A percentile compares a stretch with the other conserved stretches of the same genome.
phyloP scores from a whole-genome alignment of 371 early-diverging fungal genomes.

The Rhizopus sp. region DNA sequence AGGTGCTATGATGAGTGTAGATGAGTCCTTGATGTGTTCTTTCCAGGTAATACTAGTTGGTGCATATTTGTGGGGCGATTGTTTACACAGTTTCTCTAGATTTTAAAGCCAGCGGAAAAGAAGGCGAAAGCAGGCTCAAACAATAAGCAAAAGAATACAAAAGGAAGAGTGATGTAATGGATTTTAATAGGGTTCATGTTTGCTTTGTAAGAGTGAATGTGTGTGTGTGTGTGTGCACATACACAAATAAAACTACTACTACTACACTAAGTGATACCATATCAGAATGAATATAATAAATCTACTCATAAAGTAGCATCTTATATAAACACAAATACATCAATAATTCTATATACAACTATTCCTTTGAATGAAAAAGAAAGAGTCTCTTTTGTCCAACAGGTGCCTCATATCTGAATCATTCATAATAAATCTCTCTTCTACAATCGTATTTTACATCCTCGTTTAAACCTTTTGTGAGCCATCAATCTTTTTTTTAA shows the following conservation, averaged over 20 bases:
- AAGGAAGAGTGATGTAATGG: conserved; percentile 2
- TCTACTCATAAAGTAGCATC: too few species aligned
- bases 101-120: conserved; percentile 22
- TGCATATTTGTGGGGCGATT: conserved; percentile 30
- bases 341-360: too few species aligned
- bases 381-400: not conserved
- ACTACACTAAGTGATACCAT: too few species aligned
- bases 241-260: too few species aligned
- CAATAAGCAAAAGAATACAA: not conserved
- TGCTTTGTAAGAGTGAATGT: not conserved
- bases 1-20: conserved; percentile 94
- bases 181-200: not conserved
- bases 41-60: conserved; percentile 58
- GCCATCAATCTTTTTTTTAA: conserved; percentile 18
- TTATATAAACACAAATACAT: too few species aligned
- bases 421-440: too few species aligned
- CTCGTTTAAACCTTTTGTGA: conserved; percentile 1
- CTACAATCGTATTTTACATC: not conserved
- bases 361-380: conserved; percentile 1
- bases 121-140: conserved; percentile 22
- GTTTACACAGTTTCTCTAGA: not conserved
- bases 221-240: too few species aligned
- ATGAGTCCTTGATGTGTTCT: conserved; percentile 88
- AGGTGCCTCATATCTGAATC: too few species aligned
- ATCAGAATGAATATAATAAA: too few species aligned